Conservation (phyloP, 495 filamentous ascomycete genomes). For the Xylaria venustula region DNA sequence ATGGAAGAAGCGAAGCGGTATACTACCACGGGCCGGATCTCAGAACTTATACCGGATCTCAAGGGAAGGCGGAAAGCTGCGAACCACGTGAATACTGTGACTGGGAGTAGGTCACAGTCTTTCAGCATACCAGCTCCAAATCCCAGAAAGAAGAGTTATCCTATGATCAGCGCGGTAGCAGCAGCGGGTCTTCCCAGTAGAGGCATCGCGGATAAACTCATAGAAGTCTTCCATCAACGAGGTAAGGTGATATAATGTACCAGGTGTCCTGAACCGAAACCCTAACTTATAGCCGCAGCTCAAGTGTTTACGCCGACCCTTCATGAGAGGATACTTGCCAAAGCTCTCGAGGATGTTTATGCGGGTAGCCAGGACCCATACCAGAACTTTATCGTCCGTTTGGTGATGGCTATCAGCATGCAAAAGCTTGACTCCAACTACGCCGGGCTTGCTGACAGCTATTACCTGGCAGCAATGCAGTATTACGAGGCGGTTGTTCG, state of each 20-base stretch:
- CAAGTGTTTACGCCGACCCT: constrained; percentile 82
- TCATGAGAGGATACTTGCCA: constrained; percentile 76
- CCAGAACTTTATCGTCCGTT: constrained; percentile 79
- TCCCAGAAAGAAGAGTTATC: constrained; percentile 58
- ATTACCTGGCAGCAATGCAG: constrained; percentile 82
- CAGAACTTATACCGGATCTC: constrained; percentile 78
- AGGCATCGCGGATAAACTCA: constrained; percentile 65
- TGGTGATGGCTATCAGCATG: constrained; percentile 90
- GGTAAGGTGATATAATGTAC: constrained; percentile 48
- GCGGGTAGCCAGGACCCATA: constrained; percentile 71
- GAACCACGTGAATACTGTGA: background rate
- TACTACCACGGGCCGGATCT: constrained; percentile 78
- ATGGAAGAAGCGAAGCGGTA: constrained; percentile 93
- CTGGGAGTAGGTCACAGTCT: constrained; percentile 31
- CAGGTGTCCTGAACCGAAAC: background rate
- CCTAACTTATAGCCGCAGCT: constrained; percentile 46
- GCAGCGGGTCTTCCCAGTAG: constrained; percentile 66
- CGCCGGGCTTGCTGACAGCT: constrained; percentile 84
- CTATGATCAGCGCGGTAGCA: constrained; percentile 72
- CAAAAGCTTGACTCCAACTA: constrained; percentile 79
- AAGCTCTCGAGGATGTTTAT: constrained; percentile 77
- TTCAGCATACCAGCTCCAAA: constrained; percentile 39
- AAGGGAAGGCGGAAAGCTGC: constrained; percentile 25
- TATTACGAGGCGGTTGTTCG: constrained; percentile 74
- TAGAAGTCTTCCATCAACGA: constrained; percentile 78